Evolutionary conservation across 805 yeast genomes (phyloP).

Genomic region (Zygosaccharomyces rouxii): DNA sequence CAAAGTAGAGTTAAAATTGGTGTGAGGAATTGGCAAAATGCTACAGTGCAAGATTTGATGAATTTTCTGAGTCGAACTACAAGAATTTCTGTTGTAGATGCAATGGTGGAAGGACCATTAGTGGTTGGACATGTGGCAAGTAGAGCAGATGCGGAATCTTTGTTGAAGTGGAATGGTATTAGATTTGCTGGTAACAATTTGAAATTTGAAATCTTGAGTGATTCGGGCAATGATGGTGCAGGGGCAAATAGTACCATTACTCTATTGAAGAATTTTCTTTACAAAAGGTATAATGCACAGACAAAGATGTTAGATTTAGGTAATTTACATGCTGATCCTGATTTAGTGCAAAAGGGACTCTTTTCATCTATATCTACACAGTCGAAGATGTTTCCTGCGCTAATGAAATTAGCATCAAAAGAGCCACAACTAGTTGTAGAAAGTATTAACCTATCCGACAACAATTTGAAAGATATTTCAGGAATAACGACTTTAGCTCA

Average conservation of each 20-base stretch:
- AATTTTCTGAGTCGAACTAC: constrained; percentile 67
- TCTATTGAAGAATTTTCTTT: constrained; percentile 56
- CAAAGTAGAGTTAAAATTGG: constrained; percentile 49
- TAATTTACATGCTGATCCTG: constrained; percentile 59
- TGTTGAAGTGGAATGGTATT: constrained; percentile 67
- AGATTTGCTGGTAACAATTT: constrained; percentile 73
- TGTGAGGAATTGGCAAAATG: constrained; percentile 79
- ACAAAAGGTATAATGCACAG: constrained; percentile 61
- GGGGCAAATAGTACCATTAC: constrained; percentile 49
- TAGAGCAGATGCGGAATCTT: constrained; percentile 52
- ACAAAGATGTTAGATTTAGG: constrained; percentile 66
- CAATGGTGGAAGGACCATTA: constrained; percentile 50
- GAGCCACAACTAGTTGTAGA: constrained; percentile 48
- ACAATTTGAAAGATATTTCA: constrained; percentile 58
- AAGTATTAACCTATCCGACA: constrained; percentile 64
- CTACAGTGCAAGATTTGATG: constrained; percentile 61
- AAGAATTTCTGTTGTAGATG: constrained; percentile 49
- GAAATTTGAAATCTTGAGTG: constrained; percentile 42
- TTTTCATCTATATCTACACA: constrained; percentile 57
- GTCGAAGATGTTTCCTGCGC: constrained; percentile 83
- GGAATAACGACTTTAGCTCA: constrained; percentile 61
- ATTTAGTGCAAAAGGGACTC: constrained; percentile 56
- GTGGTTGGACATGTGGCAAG: constrained; percentile 56
- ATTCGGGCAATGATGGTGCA: constrained; percentile 22
- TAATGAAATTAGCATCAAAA: constrained; percentile 72